These are phyloP conservation scores for Triticum urartu DNA, from an alignment of 176 grass and related monocot genomes.

Conservation along the genomic window DNA sequence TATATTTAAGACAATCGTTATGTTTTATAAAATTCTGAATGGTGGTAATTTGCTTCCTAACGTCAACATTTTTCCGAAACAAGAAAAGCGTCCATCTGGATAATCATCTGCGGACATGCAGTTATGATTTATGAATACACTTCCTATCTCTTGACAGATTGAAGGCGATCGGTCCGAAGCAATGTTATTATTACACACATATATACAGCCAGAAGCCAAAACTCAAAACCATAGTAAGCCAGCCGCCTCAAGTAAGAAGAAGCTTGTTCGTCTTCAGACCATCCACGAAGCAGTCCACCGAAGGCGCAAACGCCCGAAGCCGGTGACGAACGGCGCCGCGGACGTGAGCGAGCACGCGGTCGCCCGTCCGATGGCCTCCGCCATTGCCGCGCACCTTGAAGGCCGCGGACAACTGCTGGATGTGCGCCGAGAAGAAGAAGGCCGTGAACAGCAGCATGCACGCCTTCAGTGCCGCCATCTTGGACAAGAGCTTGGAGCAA, in stretches of 20 bases:
- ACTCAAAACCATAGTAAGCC: neutral
- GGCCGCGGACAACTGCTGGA: conserved; percentile 36
- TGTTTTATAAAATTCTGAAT: too few species aligned
- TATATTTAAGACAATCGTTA: too few species aligned
- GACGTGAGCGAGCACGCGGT: conserved; percentile 36
- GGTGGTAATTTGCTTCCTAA: too few species aligned
- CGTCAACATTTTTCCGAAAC: too few species aligned
- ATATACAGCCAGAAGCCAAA: too few species aligned
- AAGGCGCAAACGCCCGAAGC: neutral
- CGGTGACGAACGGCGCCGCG: conserved; percentile 27
- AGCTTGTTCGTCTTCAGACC: neutral
- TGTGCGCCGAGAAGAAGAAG: conserved; percentile 40
- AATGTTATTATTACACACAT: too few species aligned
- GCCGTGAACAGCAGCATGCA: conserved; percentile 23
- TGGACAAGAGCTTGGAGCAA: neutral
- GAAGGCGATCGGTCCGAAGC: too few species aligned
- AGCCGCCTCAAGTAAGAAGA: neutral
- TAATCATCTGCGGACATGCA: too few species aligned
- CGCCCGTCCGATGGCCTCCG: conserved; percentile 8
- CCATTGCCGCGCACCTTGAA: neutral
- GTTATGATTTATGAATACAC: too few species aligned
- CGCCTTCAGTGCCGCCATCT: conserved; percentile 13
- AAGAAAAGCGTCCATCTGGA: too few species aligned
- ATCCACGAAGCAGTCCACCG: neutral
- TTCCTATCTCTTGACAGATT: too few species aligned